These are phyloP conservation scores for Hirschioporus abietinus DNA, from an alignment of 768 basidiomycete genomes.

Conservation along the genomic window DNA sequence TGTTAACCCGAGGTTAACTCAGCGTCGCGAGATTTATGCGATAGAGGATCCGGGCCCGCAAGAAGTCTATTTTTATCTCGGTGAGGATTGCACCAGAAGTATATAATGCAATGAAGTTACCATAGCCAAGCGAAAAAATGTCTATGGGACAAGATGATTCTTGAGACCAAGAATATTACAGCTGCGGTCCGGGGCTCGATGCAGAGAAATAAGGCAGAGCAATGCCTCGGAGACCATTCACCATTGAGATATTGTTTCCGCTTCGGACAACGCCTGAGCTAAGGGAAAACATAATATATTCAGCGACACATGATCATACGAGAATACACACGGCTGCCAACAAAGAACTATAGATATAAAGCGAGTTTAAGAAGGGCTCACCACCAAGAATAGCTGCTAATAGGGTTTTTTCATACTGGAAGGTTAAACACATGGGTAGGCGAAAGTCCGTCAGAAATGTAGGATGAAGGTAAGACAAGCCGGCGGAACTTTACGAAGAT, in stretches of 20 bases:
- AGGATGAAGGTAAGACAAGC: not conserved
- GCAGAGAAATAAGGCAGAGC: not conserved
- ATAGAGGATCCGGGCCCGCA: not conserved
- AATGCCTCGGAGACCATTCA: not conserved
- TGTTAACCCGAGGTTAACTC: not conserved
- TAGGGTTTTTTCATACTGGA: not conserved
- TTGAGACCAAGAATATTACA: too few species aligned
- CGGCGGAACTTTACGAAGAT: not conserved
- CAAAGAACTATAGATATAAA: not conserved
- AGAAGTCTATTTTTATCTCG: not conserved
- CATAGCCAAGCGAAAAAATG: not conserved
- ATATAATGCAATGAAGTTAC: not conserved
- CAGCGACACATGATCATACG: not conserved
- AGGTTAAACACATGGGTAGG: not conserved
- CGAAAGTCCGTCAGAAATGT: not conserved
- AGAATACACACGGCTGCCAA: not conserved
- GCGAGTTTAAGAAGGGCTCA: not conserved
- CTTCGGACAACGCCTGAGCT: not conserved
- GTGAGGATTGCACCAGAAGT: not conserved
- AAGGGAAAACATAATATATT: not conserved
- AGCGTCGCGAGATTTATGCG: not conserved
- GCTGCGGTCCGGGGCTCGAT: too few species aligned
- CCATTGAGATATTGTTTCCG: not conserved
- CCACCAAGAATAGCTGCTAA: not conserved
- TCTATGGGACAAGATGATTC: too few species aligned